These are phyloP conservation scores for Colletotrichum limetticola DNA, from an alignment of 2,329 filamentous ascomycete species.

Conservation along the genomic window DNA sequence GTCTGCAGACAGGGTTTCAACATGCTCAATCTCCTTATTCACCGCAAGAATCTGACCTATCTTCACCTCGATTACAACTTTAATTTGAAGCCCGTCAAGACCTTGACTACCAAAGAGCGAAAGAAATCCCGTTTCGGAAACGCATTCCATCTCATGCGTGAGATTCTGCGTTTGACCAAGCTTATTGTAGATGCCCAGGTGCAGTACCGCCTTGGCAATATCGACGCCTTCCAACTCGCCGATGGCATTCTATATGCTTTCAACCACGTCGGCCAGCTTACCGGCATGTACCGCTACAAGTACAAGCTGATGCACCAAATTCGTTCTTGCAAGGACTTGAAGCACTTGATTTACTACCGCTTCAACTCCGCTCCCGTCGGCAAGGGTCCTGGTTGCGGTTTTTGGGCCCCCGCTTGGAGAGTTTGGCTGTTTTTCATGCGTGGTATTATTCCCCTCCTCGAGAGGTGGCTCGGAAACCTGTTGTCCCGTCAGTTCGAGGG, in stretches of 20 bases:
- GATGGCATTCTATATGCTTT: constrained; percentile 99
- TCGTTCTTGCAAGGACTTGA: constrained; percentile 97
- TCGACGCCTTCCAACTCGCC: constrained; percentile 97
- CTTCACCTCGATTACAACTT: constrained; percentile 99
- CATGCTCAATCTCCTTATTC: constrained; percentile 97
- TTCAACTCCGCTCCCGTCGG: constrained; percentile 98
- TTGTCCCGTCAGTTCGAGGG: constrained; percentile 98
- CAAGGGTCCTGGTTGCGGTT: constrained; percentile 97
- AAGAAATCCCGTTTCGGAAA: constrained; percentile 99
- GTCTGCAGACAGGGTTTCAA: constrained; percentile 99
- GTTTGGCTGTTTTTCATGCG: constrained; percentile 99
- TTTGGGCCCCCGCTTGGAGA: constrained; percentile 98
- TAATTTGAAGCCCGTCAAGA: constrained; percentile 99
- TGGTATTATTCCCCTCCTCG: constrained; percentile 94
- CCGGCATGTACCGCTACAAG: constrained; percentile 99
- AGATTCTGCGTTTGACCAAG: constrained; percentile 95
- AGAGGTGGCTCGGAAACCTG: constrained; percentile 97
- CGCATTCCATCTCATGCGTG: constrained; percentile 98
- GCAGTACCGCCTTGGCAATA: constrained; percentile 96
- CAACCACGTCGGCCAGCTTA: constrained; percentile 98
- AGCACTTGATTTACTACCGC: constrained; percentile 98
- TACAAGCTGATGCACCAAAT: constrained; percentile 99
- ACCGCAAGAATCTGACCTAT: constrained; percentile 98
- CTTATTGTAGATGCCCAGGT: constrained; percentile 98
- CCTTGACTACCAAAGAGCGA: constrained; percentile 96